Evolutionary conservation across 768 basidiomycete species (phyloP).

Genomic region (Dentipellis sp.): DNA sequence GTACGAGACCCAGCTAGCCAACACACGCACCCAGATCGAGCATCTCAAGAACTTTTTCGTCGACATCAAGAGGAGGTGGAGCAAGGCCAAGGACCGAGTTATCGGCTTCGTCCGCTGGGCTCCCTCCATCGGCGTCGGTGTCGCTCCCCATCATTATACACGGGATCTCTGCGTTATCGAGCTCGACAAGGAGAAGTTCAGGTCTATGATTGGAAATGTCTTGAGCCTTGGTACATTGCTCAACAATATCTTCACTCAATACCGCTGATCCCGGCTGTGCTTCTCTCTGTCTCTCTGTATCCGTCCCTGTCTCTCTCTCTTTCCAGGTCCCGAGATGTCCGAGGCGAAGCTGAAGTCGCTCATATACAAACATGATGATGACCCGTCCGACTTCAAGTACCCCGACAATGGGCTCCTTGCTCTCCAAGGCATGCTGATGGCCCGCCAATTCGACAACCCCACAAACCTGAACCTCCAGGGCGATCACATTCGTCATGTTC

Average conservation of each 20-base stretch:
- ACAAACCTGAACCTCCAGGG: conserved; percentile 14
- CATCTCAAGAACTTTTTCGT: conserved; percentile 18
- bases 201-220: conserved; percentile 17
- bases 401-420: conserved; percentile 16
- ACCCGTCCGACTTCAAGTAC: conserved; percentile 19
- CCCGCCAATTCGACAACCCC: conserved; percentile 14
- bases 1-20: conserved; percentile 12
- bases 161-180: conserved; percentile 18
- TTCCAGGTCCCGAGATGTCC: conserved; percentile 13
- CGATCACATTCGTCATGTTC: conserved; percentile 16
- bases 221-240: conserved; percentile 17
- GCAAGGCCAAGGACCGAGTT: conserved; percentile 17
- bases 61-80: conserved; percentile 16
- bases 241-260: conserved; percentile 6
- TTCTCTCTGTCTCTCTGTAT: too few relatives aligned
- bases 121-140: conserved; percentile 16
- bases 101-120: conserved; percentile 21
- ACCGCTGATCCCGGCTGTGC: conserved; percentile 10
- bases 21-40: conserved; percentile 14
- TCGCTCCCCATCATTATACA: conserved; percentile 16
- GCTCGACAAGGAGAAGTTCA: conserved; percentile 19
- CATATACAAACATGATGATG: conserved; percentile 15
- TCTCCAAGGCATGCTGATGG: conserved; percentile 17
- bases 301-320: background rate
- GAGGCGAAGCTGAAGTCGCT: conserved; percentile 7